Evolutionary conservation across 2,329 filamentous ascomycete species (phyloP).

Genomic region (Mycocentrospora acerina): DNA sequence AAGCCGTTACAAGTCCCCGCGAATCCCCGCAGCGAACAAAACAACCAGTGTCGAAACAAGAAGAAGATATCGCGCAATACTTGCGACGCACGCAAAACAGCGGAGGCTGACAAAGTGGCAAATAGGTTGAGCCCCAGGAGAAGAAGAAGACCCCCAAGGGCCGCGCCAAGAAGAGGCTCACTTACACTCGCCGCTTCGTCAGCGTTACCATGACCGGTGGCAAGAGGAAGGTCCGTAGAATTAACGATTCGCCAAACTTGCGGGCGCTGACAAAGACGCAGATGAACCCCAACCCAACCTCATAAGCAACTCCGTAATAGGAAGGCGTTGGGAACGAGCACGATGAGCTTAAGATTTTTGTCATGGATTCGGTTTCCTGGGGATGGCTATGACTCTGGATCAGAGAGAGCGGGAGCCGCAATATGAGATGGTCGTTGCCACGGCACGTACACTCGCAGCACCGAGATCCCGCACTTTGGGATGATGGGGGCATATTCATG

Average conservation of each 20-base stretch:
- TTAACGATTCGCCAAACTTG: neutral
- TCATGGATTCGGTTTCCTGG: slow-evolving; percentile 40
- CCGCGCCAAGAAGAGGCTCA: slow-evolving; percentile 94
- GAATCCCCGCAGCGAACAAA: slow-evolving; percentile 2
- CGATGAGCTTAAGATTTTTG: slow-evolving; percentile 35
- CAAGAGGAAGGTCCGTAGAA: slow-evolving; percentile 84
- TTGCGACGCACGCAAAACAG: slow-evolving; percentile 1
- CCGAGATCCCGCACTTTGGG: slow-evolving; percentile 38
- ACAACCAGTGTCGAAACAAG: neutral
- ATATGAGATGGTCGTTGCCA: slow-evolving; percentile 29
- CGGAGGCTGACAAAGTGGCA: slow-evolving; percentile 23
- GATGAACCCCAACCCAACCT: slow-evolving; percentile 87
- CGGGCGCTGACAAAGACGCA: slow-evolving; percentile 36
- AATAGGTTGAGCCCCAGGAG: slow-evolving; percentile 83
- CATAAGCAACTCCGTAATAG: slow-evolving; percentile 50
- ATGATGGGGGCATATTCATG: slow-evolving; percentile 44
- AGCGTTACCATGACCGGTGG: slow-evolving; percentile 97
- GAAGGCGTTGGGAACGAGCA: slow-evolving; percentile 31
- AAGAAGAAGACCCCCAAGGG: slow-evolving; percentile 98
- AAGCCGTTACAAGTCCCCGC: neutral
- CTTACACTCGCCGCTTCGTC: slow-evolving; percentile 96
- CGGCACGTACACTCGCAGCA: slow-evolving; percentile 31
- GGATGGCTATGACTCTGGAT: slow-evolving; percentile 44
- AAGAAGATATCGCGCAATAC: too few species aligned
- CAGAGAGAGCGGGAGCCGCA: slow-evolving; percentile 38